Percentiles rank a stretch among this genome's conserved stretches.
Evolutionary conservation across 805 yeast genomes (phyloP).

Genomic region (Wickerhamomyces mucosus): DNA sequence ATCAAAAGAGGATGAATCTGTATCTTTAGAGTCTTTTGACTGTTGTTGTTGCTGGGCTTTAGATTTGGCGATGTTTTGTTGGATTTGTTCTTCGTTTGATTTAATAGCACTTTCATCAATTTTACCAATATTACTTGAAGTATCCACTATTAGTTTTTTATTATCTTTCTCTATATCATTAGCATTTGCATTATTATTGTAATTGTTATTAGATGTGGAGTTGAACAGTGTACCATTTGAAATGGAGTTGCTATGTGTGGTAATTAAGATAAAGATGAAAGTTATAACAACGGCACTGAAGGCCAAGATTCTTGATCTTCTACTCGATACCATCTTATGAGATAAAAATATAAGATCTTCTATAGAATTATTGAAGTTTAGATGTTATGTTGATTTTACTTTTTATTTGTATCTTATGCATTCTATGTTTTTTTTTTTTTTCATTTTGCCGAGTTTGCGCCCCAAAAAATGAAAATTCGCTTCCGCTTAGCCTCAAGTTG

Average conservation of each 20-base stretch:
- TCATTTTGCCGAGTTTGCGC: too few species aligned
- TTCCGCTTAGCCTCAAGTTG: too few species aligned
- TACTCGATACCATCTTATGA: slow-evolving; percentile 15
- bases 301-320: slow-evolving; percentile 32
- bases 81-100: slow-evolving; percentile 23
- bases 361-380: too few species aligned
- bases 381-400: too few species aligned
- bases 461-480: too few species aligned
- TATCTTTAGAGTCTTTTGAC: slow-evolving; percentile 3
- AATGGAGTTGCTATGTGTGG: slow-evolving; percentile 16
- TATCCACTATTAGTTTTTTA: slow-evolving; percentile 4
- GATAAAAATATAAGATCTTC: neutral
- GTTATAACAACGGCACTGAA: slow-evolving; percentile 31
- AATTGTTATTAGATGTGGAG: too few species aligned
- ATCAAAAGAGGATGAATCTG: slow-evolving; percentile 24
- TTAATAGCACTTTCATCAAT: slow-evolving; percentile 34
- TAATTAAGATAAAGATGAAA: slow-evolving; percentile 26
- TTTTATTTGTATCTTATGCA: too few species aligned
- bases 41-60: slow-evolving; percentile 1
- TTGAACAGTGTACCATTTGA: too few species aligned
- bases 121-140: slow-evolving; percentile 20
- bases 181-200: too few species aligned
- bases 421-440: too few species aligned
- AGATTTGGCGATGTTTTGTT: slow-evolving; percentile 9
- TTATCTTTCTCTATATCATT: too few species aligned